Conservation (phyloP, 2,329 filamentous ascomycete species). For the Nemania sp. region DNA sequence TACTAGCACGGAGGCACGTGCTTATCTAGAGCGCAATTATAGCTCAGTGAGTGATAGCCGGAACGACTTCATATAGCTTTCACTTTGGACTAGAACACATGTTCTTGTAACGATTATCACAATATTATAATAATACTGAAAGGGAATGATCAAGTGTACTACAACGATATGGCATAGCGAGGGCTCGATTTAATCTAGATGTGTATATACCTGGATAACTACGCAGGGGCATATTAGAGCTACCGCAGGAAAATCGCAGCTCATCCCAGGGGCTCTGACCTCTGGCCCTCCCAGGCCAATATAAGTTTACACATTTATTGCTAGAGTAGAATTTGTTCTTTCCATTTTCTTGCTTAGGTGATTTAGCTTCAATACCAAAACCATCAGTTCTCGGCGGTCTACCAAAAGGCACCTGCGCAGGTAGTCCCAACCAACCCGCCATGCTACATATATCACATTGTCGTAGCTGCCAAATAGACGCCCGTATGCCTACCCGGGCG, state of each 20-base stretch:
- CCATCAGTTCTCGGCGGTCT: too few relatives aligned
- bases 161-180: not conserved
- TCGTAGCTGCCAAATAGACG: too few relatives aligned
- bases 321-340: not conserved
- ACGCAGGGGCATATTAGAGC: not conserved
- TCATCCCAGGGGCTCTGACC: constrained; percentile 1
- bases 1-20: not conserved
- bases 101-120: not conserved
- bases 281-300: not conserved
- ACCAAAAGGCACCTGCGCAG: too few relatives aligned
- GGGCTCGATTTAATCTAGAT: not conserved
- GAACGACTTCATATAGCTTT: not conserved
- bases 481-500: too few relatives aligned
- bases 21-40: not conserved
- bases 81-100: not conserved
- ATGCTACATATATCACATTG: too few relatives aligned
- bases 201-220: constrained; percentile 1
- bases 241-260: constrained; percentile 9
- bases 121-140: not conserved
- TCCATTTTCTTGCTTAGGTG: not conserved
- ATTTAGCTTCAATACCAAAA: too few relatives aligned
- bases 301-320: not conserved
- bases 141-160: not conserved
- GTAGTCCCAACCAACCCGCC: too few relatives aligned
- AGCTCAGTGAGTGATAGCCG: not conserved